These are phyloP conservation scores for Melaleuca alternifolia DNA, from an alignment of 345 rosid species.

Conservation along the genomic window DNA sequence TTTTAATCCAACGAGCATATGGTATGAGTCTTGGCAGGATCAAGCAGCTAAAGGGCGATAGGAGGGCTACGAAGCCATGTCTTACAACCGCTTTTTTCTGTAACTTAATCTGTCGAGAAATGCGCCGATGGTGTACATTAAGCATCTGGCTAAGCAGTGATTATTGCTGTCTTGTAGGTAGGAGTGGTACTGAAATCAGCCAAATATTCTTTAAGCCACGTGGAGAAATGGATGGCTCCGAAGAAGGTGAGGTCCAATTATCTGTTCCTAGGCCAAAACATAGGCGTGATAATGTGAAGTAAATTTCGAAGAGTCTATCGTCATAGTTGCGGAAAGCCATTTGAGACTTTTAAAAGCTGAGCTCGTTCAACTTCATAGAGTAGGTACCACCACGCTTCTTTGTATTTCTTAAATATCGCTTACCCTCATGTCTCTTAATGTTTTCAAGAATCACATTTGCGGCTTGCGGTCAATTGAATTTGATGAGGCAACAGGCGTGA, in stretches of 20 bases:
- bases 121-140: neutral
- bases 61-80: neutral
- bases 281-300: neutral
- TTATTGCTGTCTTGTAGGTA: constrained; percentile 13
- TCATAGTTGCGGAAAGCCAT: neutral
- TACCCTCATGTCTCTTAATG: neutral
- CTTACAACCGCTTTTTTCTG: neutral
- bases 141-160: neutral
- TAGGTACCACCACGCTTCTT: neutral
- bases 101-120: neutral
- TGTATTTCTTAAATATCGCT: neutral
- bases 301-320: neutral
- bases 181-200: constrained; percentile 65
- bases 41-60: neutral
- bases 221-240: constrained; percentile 76
- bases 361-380: neutral
- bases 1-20: neutral
- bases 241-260: constrained; percentile 30
- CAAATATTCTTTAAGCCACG: constrained; percentile 21
- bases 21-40: neutral
- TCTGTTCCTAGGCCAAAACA: neutral
- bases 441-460: neutral
- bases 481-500: neutral
- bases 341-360: neutral
- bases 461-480: neutral